phyloP scores from a whole-genome alignment of 179 eudicot species.

The Carnegiea gigantea region DNA sequence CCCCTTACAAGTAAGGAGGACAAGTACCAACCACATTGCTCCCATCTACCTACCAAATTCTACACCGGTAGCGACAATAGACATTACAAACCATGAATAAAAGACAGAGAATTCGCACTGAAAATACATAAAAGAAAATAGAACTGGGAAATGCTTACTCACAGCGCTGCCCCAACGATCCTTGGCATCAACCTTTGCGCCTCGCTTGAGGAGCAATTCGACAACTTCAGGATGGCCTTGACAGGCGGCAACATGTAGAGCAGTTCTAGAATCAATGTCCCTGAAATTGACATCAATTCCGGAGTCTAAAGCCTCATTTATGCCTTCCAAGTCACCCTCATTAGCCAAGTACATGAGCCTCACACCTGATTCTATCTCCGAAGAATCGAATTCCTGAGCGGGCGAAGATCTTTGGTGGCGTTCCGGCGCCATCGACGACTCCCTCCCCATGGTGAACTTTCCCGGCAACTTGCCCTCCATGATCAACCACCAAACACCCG shows the following conservation, averaged over 20 bases:
- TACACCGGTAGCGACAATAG: no score
- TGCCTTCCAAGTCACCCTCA: constrained; percentile 59
- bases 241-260: constrained; percentile 68
- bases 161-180: constrained; percentile 85
- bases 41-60: no score
- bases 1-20: no score
- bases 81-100: background rate
- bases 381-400: constrained; percentile 4
- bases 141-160: constrained; percentile 15
- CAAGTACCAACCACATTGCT: no score
- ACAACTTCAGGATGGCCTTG: constrained; percentile 53
- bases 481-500: background rate
- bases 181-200: constrained; percentile 55
- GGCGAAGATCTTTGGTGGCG: background rate
- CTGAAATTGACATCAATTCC: constrained; percentile 56
- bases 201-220: constrained; percentile 44
- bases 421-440: constrained; percentile 36
- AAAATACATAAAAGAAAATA: background rate
- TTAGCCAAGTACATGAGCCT: constrained; percentile 36
- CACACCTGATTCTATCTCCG: constrained; percentile 29
- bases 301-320: constrained; percentile 46
- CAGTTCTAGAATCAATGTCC: constrained; percentile 66
- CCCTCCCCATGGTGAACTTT: constrained; percentile 20
- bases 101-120: background rate
- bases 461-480: constrained; percentile 25